A percentile compares a stretch with the other conserved stretches of the same genome.
These are phyloP conservation scores for Phytophthora parvispora DNA, from an alignment of 352 stramenopile species.

Conservation along the genomic window DNA sequence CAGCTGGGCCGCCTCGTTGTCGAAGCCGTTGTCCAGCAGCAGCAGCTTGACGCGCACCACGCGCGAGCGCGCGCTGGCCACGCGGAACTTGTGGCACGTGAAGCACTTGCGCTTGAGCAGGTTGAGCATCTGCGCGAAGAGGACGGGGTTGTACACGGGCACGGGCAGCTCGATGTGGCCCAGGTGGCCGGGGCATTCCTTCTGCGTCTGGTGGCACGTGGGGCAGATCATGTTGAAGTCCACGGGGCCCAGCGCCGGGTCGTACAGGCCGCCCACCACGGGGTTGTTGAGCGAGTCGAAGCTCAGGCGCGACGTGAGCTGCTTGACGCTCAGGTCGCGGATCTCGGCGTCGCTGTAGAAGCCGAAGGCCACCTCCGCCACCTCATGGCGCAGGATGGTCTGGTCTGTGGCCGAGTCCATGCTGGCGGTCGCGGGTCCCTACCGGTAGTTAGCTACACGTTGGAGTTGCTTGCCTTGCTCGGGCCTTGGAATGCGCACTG, in stretches of 20 bases:
- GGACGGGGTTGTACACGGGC: slow-evolving; percentile 98
- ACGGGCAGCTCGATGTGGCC: slow-evolving; percentile 99
- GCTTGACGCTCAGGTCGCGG: slow-evolving; percentile 96
- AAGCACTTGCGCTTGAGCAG: slow-evolving; percentile 99
- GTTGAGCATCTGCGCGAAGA: slow-evolving; percentile 96
- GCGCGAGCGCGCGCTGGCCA: slow-evolving; percentile 77
- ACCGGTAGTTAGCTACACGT: background rate
- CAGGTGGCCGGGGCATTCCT: slow-evolving; percentile 98
- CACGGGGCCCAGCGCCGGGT: slow-evolving; percentile 95
- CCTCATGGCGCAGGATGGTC: slow-evolving; percentile 93
- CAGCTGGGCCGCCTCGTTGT: slow-evolving; percentile 82
- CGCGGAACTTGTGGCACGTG: slow-evolving; percentile 98
- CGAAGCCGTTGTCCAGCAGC: slow-evolving; percentile 91
- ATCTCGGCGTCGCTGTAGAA: slow-evolving; percentile 99
- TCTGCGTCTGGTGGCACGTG: slow-evolving; percentile 97
- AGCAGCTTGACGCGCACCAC: slow-evolving; percentile 93
- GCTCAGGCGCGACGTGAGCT: slow-evolving; percentile 96
- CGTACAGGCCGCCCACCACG: slow-evolving; percentile 97
- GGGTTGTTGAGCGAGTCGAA: slow-evolving; percentile 97
- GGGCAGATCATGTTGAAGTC: slow-evolving; percentile 93
- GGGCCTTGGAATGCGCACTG: slow-evolving; percentile 37
- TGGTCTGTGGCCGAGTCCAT: slow-evolving; percentile 93
- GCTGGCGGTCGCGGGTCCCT: background rate
- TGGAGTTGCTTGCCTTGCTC: slow-evolving; percentile 9
- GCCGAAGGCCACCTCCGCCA: slow-evolving; percentile 93